Conservation (phyloP, 164 flowering plant genomes). For the Dillenia turbinata region DNA sequence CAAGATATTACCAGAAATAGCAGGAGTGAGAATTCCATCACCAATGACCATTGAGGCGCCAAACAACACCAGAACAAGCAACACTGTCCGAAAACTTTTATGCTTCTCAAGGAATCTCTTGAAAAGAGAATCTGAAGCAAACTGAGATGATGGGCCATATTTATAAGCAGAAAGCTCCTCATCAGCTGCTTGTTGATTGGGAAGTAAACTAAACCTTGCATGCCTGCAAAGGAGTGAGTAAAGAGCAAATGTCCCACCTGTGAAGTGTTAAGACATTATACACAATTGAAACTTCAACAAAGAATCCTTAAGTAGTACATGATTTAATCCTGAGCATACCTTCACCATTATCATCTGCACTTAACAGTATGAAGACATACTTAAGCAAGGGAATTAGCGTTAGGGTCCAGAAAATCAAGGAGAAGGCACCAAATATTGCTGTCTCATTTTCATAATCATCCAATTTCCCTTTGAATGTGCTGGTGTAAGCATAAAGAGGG, state of each 20-base stretch:
- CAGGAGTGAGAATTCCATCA: slow-evolving; percentile 87
- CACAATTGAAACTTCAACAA: not conserved
- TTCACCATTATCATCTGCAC: slow-evolving; percentile 86
- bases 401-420: slow-evolving; percentile 69
- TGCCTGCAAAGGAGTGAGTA: slow-evolving; percentile 89
- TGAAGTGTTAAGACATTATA: slow-evolving; percentile 15
- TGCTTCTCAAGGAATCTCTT: slow-evolving; percentile 77
- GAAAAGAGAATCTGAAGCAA: slow-evolving; percentile 30
- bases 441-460: slow-evolving; percentile 37
- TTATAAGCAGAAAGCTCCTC: slow-evolving; percentile 83
- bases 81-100: slow-evolving; percentile 44
- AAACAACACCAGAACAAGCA: slow-evolving; percentile 61
- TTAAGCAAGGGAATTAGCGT: slow-evolving; percentile 74
- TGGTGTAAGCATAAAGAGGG: slow-evolving; percentile 54
- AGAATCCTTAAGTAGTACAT: slow-evolving; percentile 1
- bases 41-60: slow-evolving; percentile 92
- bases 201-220: slow-evolving; percentile 70
- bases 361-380: slow-evolving; percentile 52
- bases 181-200: slow-evolving; percentile 94
- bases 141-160: slow-evolving; percentile 46
- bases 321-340: slow-evolving; percentile 30
- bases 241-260: slow-evolving; percentile 94
- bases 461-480: slow-evolving; percentile 50
- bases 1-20: slow-evolving; percentile 63
- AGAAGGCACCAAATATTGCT: slow-evolving; percentile 62